These are phyloP conservation scores for Psilocybe subaeruginosa DNA, from an alignment of 768 basidiomycete species.

Conservation along the genomic window DNA sequence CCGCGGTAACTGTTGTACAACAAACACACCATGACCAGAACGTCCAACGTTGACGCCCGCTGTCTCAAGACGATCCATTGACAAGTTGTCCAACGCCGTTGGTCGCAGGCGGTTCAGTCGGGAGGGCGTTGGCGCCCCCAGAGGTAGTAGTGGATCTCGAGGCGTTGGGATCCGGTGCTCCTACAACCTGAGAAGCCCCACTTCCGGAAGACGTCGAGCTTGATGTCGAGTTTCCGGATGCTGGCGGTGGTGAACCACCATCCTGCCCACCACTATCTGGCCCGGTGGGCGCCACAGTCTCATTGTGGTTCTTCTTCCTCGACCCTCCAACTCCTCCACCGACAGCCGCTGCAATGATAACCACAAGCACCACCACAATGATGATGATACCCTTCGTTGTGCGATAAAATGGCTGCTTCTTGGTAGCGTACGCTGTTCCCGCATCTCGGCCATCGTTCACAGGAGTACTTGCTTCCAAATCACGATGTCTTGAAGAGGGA, in stretches of 20 bases:
- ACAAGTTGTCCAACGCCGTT: no score
- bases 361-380: conserved; percentile 36
- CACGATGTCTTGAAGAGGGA: conserved; percentile 13
- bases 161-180: background rate
- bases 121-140: no score
- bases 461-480: conserved; percentile 13
- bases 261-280: background rate
- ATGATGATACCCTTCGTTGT: conserved; percentile 50
- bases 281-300: background rate
- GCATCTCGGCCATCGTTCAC: background rate
- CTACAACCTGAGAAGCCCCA: background rate
- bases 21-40: no score
- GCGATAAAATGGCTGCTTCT: conserved; percentile 44
- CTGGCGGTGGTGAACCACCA: background rate
- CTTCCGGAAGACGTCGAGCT: background rate
- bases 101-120: no score
- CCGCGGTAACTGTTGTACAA: no score
- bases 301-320: conserved; percentile 17
- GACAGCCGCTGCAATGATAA: conserved; percentile 54
- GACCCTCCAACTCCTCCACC: conserved; percentile 64
- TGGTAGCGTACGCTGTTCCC: background rate
- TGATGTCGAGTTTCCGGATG: background rate
- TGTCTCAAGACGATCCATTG: no score
- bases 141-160: no score
- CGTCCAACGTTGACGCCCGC: no score